Percentiles rank a stretch among this genome's conserved stretches.
Conservation (phyloP, 2,329 filamentous ascomycete genomes). For the Epichloe hybrida region DNA sequence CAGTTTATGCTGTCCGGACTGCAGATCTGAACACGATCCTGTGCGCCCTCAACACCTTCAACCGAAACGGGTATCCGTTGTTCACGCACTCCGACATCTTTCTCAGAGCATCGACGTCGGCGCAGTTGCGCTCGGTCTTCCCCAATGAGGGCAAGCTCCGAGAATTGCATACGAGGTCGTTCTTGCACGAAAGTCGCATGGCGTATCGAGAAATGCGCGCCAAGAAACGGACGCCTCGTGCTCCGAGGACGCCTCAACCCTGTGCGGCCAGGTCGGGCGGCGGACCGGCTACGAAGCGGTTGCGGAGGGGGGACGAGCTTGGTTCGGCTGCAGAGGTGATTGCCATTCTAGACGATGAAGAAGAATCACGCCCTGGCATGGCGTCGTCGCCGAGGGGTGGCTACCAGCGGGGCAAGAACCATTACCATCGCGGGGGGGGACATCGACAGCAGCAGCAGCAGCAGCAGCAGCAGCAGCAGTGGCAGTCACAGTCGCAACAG, state of each 20-base stretch:
- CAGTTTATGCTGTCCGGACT: neutral
- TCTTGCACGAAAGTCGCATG: neutral
- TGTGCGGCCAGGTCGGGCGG: no score
- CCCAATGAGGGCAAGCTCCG: neutral
- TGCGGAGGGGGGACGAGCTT: neutral
- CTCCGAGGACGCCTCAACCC: neutral
- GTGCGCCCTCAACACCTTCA: neutral
- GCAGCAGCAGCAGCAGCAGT: neutral
- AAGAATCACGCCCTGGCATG: neutral
- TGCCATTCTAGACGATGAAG: neutral
- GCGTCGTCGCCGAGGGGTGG: no score
- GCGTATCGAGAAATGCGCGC: neutral
- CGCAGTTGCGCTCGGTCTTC: neutral
- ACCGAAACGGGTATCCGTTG: neutral
- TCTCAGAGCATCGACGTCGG: neutral
- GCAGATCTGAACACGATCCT: neutral
- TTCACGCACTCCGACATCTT: neutral
- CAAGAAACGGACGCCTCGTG: neutral
- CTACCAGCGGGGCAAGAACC: neutral
- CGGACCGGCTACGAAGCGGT: neutral
- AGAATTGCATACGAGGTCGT: neutral
- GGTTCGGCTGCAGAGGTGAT: neutral
- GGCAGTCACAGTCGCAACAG: conserved; percentile 23
- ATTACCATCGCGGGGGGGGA: neutral
- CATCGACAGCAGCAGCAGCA: neutral